phyloP scores from a whole-genome alignment of 1,139 yeast genomes.

The Debaryomycetaceae sp. region DNA sequence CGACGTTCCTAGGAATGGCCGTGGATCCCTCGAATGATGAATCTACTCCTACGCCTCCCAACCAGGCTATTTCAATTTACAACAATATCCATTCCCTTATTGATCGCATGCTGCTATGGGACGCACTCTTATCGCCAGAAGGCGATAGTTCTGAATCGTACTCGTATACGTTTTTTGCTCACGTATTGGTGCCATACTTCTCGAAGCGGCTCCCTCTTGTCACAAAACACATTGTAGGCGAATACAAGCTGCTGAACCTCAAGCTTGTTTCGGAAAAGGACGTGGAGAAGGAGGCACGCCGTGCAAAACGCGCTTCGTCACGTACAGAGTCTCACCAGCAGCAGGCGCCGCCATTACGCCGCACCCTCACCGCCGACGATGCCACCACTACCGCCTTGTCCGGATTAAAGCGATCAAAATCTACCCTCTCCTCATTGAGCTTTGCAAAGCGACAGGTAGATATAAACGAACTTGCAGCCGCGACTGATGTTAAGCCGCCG shows the following conservation, averaged over 20 bases:
- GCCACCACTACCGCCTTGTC: neutral
- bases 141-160: constrained; percentile 20
- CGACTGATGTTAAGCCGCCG: constrained; percentile 2
- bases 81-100: constrained; percentile 37
- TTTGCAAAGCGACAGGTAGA: constrained; percentile 40
- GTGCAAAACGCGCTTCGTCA: constrained; percentile 1
- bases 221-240: constrained; percentile 36
- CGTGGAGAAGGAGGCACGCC: constrained; percentile 5
- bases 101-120: constrained; percentile 48
- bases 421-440: constrained; percentile 30
- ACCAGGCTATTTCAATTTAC: too few species aligned
- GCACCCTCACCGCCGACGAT: neutral
- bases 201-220: constrained; percentile 37
- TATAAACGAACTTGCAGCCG: constrained; percentile 12
- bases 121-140: constrained; percentile 29
- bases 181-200: constrained; percentile 45
- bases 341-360: neutral
- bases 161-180: constrained; percentile 40
- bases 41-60: too few species aligned
- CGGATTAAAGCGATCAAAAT: constrained; percentile 33
- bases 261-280: constrained; percentile 11
- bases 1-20: constrained; percentile 36
- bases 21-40: too few species aligned
- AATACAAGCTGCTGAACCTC: constrained; percentile 39
- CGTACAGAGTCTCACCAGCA: neutral